These are phyloP conservation scores for Thuidium tamariscinum DNA, from an alignment of 225 moss, liverwort and hornwort species.

Conservation along the genomic window DNA sequence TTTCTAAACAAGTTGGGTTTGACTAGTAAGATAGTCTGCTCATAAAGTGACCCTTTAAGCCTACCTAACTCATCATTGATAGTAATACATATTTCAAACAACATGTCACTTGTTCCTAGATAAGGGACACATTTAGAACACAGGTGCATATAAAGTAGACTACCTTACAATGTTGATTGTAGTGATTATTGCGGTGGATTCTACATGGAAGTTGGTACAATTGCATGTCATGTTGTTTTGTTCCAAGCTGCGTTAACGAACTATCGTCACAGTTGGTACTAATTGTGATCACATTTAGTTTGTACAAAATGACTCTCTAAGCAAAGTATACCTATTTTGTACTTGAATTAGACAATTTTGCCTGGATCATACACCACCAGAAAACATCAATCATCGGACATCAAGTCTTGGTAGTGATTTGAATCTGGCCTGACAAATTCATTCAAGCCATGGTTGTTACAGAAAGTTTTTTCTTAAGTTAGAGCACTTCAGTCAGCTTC, in stretches of 20 bases:
- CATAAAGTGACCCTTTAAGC: too few species aligned
- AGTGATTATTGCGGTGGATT: background rate
- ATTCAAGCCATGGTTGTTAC: background rate
- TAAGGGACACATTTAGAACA: too few species aligned
- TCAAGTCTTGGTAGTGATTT: background rate
- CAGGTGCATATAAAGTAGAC: too few species aligned
- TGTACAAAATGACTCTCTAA: background rate
- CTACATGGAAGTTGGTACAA: background rate
- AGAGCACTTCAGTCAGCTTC: background rate
- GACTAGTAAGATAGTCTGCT: too few species aligned
- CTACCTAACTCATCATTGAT: too few species aligned
- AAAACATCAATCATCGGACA: too few species aligned
- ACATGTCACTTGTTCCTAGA: too few species aligned
- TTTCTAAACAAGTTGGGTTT: too few species aligned
- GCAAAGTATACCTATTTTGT: background rate
- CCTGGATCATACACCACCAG: background rate
- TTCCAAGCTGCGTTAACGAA: fast-evolving
- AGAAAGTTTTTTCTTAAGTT: background rate
- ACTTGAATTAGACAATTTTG: background rate
- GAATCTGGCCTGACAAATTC: too few species aligned
- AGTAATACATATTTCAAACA: too few species aligned
- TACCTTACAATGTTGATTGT: background rate
- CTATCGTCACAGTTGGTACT: background rate
- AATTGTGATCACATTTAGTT: background rate
- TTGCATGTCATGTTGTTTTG: background rate